A percentile compares a stretch with the other conserved stretches of the same genome.
Conservation (phyloP, 805 yeast genomes). For the Monosporozyma siamensis region DNA sequence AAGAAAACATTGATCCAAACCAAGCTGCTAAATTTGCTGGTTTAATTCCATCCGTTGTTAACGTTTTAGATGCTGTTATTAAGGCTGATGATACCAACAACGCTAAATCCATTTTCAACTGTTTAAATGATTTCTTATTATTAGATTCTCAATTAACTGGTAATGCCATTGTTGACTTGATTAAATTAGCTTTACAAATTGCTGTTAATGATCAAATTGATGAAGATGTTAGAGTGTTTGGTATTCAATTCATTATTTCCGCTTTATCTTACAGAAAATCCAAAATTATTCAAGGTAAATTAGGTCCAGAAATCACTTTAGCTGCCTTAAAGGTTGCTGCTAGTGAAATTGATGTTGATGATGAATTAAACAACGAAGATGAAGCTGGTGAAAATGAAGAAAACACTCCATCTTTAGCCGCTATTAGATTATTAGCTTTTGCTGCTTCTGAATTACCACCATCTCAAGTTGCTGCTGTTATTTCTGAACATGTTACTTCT, state of each 20-base stretch:
- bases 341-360: slow-evolving; percentile 72
- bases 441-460: slow-evolving; percentile 85
- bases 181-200: slow-evolving; percentile 67
- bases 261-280: slow-evolving; percentile 72
- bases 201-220: slow-evolving; percentile 58
- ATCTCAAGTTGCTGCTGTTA: slow-evolving; percentile 76
- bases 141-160: slow-evolving; percentile 75
- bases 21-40: slow-evolving; percentile 47
- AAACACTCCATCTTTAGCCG: slow-evolving; percentile 65
- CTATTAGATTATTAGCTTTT: slow-evolving; percentile 68
- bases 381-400: slow-evolving; percentile 94
- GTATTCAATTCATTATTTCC: slow-evolving; percentile 74
- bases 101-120: slow-evolving; percentile 70
- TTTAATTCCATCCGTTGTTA: slow-evolving; percentile 71
- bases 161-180: slow-evolving; percentile 56
- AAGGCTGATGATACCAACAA: slow-evolving; percentile 60
- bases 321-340: slow-evolving; percentile 70
- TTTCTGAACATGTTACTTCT: slow-evolving; percentile 53
- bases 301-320: slow-evolving; percentile 72
- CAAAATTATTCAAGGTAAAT: slow-evolving; percentile 66
- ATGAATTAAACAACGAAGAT: slow-evolving; percentile 66
- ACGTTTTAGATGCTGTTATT: slow-evolving; percentile 68
- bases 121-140: slow-evolving; percentile 69
- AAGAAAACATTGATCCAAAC: slow-evolving; percentile 37
- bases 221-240: slow-evolving; percentile 74